Evolutionary conservation across 2,329 filamentous ascomycete species (phyloP), one percentile per base, ranked within the genome.

Genomic region (Fusarium chlamydosporum): DNA sequence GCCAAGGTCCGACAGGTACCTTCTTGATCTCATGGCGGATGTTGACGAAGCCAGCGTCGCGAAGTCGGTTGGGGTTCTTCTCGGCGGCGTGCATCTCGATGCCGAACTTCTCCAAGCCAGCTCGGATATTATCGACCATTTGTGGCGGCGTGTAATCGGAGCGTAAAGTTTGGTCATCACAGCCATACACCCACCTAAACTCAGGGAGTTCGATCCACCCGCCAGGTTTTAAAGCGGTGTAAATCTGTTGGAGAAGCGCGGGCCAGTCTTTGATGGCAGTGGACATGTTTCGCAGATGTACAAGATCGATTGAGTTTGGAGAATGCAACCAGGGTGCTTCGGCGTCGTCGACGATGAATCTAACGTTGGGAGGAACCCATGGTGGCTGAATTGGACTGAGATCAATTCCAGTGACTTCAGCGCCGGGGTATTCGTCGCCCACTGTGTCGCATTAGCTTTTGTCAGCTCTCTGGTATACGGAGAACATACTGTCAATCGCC

Each of bases 1-100:
- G 78, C 85, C 85, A 87, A 0, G 76, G 74, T 16, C 82, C 83
- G 8, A 83, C 79, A 0, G 85, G 84, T 11, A 86, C 76, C 70
- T 84, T 82, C 67, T 79, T 78, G 9, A 77, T 75, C 18, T 75
- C 71, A 29, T 80, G 78, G 6, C 73, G 71, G 5, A 84, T 74
- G 54, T 83, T 79, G 18, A 78, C 72, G 46, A 82, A 84, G 0
- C 82, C 83, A 2, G 80, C 79, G 7, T 74, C 72, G 10, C 52
- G 33, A 4, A 79, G 48, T n/a, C 71, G 64, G 10, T 75, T 68
- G 13, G 73, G 71, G 51, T 75, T 72, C 37, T 74, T 74, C n/a
- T 74, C 70, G 23, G 77, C 67, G 29, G 75, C 74, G 7, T 73
- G 66, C 56, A 78, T 74, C 33, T 79, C 72, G 46, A 78, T 71